These are phyloP conservation scores for Trypanosoma lewisi DNA, from an alignment of 208 protist genomes.

Conservation along the genomic window DNA sequence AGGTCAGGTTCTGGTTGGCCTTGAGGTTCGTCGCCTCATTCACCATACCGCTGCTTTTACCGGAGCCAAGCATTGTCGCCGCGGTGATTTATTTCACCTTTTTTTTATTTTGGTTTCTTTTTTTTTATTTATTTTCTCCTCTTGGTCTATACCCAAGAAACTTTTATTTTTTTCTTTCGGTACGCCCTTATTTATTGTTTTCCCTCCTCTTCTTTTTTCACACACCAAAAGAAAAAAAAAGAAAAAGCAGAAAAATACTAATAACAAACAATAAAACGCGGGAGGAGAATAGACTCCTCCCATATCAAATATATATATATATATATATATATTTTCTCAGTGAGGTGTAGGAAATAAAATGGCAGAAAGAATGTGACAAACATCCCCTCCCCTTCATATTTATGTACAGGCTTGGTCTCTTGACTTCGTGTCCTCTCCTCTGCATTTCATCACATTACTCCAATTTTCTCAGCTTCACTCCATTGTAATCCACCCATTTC, in stretches of 20 bases:
- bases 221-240: background rate
- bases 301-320: too few relatives aligned
- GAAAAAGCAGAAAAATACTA: conserved; percentile 11
- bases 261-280: background rate
- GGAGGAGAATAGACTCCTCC: too few relatives aligned
- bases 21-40: conserved; percentile 90
- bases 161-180: background rate
- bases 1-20: conserved; percentile 85
- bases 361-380: too few relatives aligned
- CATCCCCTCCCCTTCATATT: too few relatives aligned
- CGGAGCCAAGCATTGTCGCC: conserved; percentile 71
- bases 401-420: too few relatives aligned
- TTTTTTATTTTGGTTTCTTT: background rate
- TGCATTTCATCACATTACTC: too few relatives aligned
- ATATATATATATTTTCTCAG: too few relatives aligned
- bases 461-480: too few relatives aligned
- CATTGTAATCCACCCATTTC: too few relatives aligned
- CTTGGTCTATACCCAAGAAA: too few relatives aligned
- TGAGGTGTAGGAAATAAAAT: too few relatives aligned
- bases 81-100: conserved; percentile 12
- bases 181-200: background rate
- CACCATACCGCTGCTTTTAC: conserved; percentile 83
- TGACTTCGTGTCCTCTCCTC: too few relatives aligned
- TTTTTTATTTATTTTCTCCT: background rate
- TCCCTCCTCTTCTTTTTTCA: conserved; percentile 18